Conservation (phyloP, 2,329 filamentous ascomycete genomes). For the Pseudopithomyces chartarum region DNA sequence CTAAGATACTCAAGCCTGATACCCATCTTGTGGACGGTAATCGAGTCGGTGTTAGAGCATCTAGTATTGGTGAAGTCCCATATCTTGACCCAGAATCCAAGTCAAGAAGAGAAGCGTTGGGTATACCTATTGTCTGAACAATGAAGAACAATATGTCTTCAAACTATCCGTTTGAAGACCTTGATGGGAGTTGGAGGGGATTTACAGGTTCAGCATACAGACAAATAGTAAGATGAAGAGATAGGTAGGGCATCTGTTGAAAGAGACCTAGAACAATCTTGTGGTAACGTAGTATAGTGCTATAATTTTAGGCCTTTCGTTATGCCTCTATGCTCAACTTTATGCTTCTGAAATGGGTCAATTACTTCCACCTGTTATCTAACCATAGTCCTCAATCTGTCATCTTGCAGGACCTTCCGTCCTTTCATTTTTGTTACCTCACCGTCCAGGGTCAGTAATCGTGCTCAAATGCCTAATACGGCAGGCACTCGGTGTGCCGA, state of each 20-base stretch:
- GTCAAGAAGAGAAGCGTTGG: conserved; percentile 29
- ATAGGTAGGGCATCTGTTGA: too few relatives aligned
- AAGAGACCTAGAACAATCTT: too few relatives aligned
- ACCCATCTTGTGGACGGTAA: conserved; percentile 25
- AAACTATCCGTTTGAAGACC: too few relatives aligned
- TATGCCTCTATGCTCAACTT: too few relatives aligned
- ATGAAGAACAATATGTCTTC: not conserved
- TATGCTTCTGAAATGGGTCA: too few relatives aligned
- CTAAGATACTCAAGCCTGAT: conserved; percentile 18
- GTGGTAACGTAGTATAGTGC: too few relatives aligned
- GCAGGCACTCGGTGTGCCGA: not conserved
- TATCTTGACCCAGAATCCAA: conserved; percentile 44
- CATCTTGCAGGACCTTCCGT: not conserved
- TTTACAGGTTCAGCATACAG: too few relatives aligned
- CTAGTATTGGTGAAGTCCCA: conserved; percentile 46
- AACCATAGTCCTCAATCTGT: too few relatives aligned
- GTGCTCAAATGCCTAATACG: not conserved
- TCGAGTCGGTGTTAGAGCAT: conserved; percentile 44
- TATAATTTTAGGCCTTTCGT: too few relatives aligned
- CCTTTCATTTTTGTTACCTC: not conserved
- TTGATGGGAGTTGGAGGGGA: too few relatives aligned
- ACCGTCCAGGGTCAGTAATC: not conserved
- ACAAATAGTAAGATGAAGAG: too few relatives aligned
- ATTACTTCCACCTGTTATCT: too few relatives aligned
- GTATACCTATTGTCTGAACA: conserved; percentile 9